These are phyloP conservation scores for barley (Hordeum vulgare) DNA, from an alignment of 176 grass and related monocot genomes.

Conservation along the genomic window DNA sequence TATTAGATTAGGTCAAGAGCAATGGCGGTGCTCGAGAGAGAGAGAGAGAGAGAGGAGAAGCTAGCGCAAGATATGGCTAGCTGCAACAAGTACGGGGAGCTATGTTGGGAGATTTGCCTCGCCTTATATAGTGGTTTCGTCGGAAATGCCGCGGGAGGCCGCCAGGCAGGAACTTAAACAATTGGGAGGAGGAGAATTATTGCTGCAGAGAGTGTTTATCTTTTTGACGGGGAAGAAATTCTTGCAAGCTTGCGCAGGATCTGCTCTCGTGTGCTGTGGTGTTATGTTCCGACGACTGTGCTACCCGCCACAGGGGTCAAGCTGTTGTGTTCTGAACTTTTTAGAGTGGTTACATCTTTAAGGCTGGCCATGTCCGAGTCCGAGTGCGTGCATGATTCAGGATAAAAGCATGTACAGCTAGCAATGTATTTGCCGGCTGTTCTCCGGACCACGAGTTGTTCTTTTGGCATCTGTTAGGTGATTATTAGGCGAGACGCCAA, in stretches of 20 bases:
- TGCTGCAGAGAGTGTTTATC: conserved; percentile 11
- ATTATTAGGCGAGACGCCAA: neutral
- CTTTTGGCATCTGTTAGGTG: neutral
- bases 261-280: neutral
- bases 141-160: neutral
- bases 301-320: conserved; percentile 20
- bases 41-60: conserved; percentile 27
- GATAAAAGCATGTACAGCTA: conserved; percentile 18
- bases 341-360: neutral
- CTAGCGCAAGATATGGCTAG: conserved; percentile 38
- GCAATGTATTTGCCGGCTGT: conserved; percentile 23
- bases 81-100: conserved; percentile 22
- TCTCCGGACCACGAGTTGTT: conserved; percentile 29
- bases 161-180: conserved; percentile 4
- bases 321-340: conserved; percentile 20
- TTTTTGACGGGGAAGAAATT: conserved; percentile 14
- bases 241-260: neutral
- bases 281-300: conserved; percentile 2
- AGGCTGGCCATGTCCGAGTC: neutral
- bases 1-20: neutral
- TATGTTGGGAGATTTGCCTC: conserved; percentile 14
- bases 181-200: conserved; percentile 4
- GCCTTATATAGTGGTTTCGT: conserved; percentile 19
- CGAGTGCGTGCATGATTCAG: neutral
- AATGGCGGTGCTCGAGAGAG: conserved; percentile 8